phyloP scores from a whole-genome alignment of 2,329 filamentous ascomycete genomes.

The Diaporthe nobilis region DNA sequence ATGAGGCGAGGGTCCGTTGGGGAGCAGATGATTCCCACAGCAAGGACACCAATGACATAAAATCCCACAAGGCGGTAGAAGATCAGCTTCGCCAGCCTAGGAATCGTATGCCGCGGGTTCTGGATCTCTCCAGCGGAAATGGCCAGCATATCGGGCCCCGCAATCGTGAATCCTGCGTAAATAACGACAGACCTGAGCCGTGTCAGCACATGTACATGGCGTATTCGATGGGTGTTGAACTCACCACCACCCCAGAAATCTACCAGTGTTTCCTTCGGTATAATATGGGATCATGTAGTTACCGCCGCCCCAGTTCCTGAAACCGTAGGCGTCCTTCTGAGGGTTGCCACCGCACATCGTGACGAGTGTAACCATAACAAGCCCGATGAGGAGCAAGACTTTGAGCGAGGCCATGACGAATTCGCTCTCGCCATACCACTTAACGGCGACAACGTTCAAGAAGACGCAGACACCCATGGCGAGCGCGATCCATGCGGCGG shows the following conservation, averaged over 20 bases:
- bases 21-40: constrained; percentile 51
- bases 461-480: constrained; percentile 42
- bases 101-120: constrained; percentile 43
- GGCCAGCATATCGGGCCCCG: constrained; percentile 42
- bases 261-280: constrained; percentile 16
- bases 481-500: constrained; percentile 44
- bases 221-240: background rate
- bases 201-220: background rate
- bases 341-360: constrained; percentile 37
- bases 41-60: constrained; percentile 49
- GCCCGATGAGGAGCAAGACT: constrained; percentile 36
- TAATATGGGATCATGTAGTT: constrained; percentile 56
- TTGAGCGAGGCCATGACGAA: constrained; percentile 39
- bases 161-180: constrained; percentile 38
- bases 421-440: constrained; percentile 38
- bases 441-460: constrained; percentile 42
- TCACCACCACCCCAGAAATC: constrained; percentile 20
- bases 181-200: constrained; percentile 36
- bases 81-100: constrained; percentile 44
- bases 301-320: constrained; percentile 55
- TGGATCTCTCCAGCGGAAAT: constrained; percentile 43
- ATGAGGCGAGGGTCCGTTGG: constrained; percentile 51
- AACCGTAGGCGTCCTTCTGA: constrained; percentile 51
- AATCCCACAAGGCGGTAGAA: constrained; percentile 52
- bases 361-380: constrained; percentile 33